phyloP scores from a whole-genome alignment of 306 rosid genomes.

The Glycine soja region DNA sequence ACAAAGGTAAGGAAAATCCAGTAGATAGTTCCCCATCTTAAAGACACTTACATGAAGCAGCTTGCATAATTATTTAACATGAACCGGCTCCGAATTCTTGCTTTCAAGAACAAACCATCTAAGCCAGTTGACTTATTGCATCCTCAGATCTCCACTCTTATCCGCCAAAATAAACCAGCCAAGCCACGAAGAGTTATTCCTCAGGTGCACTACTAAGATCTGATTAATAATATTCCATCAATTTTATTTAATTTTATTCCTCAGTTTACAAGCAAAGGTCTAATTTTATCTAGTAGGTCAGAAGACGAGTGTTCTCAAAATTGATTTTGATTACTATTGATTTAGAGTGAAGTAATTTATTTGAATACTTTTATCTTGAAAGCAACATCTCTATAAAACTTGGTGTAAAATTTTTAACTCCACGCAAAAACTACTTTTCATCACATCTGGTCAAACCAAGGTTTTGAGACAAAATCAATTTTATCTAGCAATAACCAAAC shows the following conservation, averaged over 20 bases:
- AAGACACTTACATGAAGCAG: constrained; percentile 72
- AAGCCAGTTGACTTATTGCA: constrained; percentile 58
- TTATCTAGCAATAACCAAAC: too few species aligned
- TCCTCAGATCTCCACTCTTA: constrained; percentile 50
- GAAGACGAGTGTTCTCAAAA: too few species aligned
- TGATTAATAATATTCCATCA: not conserved
- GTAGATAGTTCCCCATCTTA: constrained; percentile 57
- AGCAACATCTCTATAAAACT: too few species aligned
- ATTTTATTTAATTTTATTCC: not conserved
- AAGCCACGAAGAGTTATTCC: constrained; percentile 71
- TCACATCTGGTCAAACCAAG: too few species aligned
- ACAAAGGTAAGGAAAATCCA: constrained; percentile 77
- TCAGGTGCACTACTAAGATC: constrained; percentile 55
- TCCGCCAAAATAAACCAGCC: constrained; percentile 54
- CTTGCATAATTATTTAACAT: constrained; percentile 80
- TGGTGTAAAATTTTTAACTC: too few species aligned
- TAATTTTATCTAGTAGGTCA: too few species aligned
- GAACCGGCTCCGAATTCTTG: constrained; percentile 80
- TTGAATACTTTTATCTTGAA: too few species aligned
- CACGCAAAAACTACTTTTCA: too few species aligned
- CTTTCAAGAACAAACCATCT: constrained; percentile 93
- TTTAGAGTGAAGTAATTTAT: too few species aligned
- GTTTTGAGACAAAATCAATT: too few species aligned
- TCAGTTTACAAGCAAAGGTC: too few species aligned
- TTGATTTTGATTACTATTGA: too few species aligned